Evolutionary conservation across 2,329 filamentous ascomycete species (phyloP), one percentile per base, ranked within the genome.

Genomic region (Ceratocystis papillata): DNA sequence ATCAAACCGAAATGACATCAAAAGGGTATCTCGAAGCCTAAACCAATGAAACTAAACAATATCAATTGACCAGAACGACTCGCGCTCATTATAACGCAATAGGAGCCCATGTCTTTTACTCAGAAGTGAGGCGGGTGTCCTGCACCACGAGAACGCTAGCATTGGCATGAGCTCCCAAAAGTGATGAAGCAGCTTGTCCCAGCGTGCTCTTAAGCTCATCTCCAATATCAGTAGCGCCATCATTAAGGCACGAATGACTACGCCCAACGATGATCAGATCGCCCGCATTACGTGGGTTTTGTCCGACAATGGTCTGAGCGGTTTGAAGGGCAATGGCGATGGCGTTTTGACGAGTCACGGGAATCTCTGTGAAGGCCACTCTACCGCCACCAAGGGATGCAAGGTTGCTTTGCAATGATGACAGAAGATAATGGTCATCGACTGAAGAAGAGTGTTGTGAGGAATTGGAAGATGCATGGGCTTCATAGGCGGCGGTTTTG

Each of bases 121-220:
- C 37, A 3, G 17, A 20, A 45, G 28, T n/a, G 2, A 62, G 25
- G 22, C 50, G 59, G 17, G 60, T 12, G 53, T 63, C 66, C 59
- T 68, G 64, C 33, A 65, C 62, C 22, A 66, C 64, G 41, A 68
- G 45, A 5, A 68, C 41, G 50, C 64, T 66, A 7, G 67, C 67
- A 48, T 65, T 65, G 12, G 61, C 30, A 46, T 60, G 59, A 3
- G 45, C 46, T 6, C 46, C 45, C 50, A 65, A 61, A 25, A 68
- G 33, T 4, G 64, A 50, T 4, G 60, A 12, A 17, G 67, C 67
- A 25, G 60, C 64, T 12, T 53, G 22, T 15, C 67, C 67, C 17
- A 68, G 59, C 4, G 60, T 65, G 20, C 65, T 65, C 60, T 65
- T 67, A 22, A 68, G 44, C 10, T 68, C 67, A 25, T 68, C 65